Evolutionary conservation across 2,329 filamentous ascomycete genomes (phyloP).

Genomic region (Pseudocercospora fijiensis): DNA sequence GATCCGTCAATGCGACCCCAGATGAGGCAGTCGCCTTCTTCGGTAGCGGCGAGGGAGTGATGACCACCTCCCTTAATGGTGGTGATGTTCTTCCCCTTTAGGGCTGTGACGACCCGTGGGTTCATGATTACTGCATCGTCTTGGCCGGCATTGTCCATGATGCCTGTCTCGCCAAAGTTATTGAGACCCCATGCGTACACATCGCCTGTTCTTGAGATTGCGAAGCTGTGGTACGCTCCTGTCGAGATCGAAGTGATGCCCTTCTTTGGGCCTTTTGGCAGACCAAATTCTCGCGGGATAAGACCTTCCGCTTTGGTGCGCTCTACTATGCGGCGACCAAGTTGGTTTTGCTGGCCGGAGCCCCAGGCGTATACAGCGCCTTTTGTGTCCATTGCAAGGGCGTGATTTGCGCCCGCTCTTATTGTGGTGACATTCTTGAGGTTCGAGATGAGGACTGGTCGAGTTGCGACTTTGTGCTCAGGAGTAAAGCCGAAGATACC

Average conservation of each 20-base stretch:
- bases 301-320: conserved; percentile 56
- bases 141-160: conserved; percentile 62
- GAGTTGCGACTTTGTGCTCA: conserved; percentile 52
- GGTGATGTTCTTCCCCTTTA: conserved; percentile 63
- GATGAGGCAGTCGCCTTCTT: conserved; percentile 55
- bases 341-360: conserved; percentile 68
- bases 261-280: conserved; percentile 49
- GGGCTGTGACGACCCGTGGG: conserved; percentile 64
- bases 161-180: conserved; percentile 78
- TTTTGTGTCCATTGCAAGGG: conserved; percentile 65
- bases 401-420: conserved; percentile 68
- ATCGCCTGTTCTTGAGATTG: conserved; percentile 64
- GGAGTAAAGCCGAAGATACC: conserved; percentile 65
- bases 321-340: conserved; percentile 65
- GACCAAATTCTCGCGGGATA: conserved; percentile 57
- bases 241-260: conserved; percentile 62
- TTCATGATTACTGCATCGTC: conserved; percentile 71
- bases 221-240: conserved; percentile 80
- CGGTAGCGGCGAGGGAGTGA: conserved; percentile 61
- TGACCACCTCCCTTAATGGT: conserved; percentile 72
- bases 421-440: conserved; percentile 66
- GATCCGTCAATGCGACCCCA: conserved; percentile 62
- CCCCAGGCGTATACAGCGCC: conserved; percentile 70
- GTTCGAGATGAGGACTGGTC: conserved; percentile 58
- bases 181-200: conserved; percentile 85